Evolutionary conservation across 2,329 filamentous ascomycete genomes (phyloP).

Genomic region (Ophiosphaerella korrae): DNA sequence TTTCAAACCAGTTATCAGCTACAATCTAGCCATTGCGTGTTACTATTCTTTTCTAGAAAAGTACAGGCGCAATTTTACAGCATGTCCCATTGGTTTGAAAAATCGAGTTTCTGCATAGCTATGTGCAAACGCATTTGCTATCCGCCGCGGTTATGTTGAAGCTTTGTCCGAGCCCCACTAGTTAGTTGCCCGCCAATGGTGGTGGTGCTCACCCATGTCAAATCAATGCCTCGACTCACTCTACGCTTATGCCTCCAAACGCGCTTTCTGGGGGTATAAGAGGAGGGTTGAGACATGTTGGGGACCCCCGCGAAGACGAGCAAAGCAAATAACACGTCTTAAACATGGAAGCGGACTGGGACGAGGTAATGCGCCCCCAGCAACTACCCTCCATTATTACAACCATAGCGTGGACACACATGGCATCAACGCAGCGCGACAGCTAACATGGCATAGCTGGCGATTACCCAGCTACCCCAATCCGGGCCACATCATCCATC

Average conservation of each 20-base stretch:
- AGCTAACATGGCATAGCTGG: conserved; percentile 62
- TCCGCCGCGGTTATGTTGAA: neutral
- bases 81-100: too few species aligned
- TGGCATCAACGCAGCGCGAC: neutral
- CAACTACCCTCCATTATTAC: neutral
- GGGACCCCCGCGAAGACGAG: conserved; percentile 14
- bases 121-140: neutral
- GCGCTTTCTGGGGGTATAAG: conserved; percentile 24
- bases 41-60: too few species aligned
- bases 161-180: conserved; percentile 11
- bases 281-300: conserved; percentile 36
- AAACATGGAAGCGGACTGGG: conserved; percentile 60
- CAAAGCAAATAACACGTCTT: conserved; percentile 28
- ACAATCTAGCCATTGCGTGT: too few species aligned
- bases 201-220: conserved; percentile 20
- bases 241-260: conserved; percentile 18
- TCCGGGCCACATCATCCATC: conserved; percentile 69
- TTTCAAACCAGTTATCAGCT: too few species aligned
- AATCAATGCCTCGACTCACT: conserved; percentile 27
- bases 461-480: conserved; percentile 80
- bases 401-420: neutral
- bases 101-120: too few species aligned
- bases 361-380: conserved; percentile 48
- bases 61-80: too few species aligned
- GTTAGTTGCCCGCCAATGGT: neutral